Base-by-base conservation (phyloP, 768 basidiomycete species). In the Peribolospora baueri region DNA sequence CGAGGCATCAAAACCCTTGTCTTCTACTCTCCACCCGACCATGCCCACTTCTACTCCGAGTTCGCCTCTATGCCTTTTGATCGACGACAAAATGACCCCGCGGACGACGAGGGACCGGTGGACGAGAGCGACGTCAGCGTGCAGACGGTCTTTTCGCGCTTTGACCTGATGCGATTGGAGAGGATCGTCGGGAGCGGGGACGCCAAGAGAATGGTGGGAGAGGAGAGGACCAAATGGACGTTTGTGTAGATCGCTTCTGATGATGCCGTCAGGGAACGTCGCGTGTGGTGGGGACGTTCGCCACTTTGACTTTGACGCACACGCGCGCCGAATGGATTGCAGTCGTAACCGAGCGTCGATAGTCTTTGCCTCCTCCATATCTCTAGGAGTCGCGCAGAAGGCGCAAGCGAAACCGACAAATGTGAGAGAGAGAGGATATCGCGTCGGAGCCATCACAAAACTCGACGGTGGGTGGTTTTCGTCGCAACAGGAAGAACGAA, bases 41-140 rank as follows among this genome's bases (percentile, higher is more conserved):
- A 95, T 65, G 75, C 86, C 1, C 78, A 82, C 62, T 97, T 87
- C 69, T 95, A 91, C 68, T 77, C 84, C 0, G 93, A 97, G 65
- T 74, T 86, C 58, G 66, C 95, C 51, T 78, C 80, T 9, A 90
- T 79, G 65, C 90, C 91, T 0, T 97, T 95, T 75, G 51, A 66
- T n/a, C 54, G 60, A 3, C 62, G 63, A 1, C 57, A 63, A 47
- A 56, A 49, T 6, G 55, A 57, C 48, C 51, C 46, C 38, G 49
- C 36, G 36, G 50, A 39, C 3, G 50, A 5, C 45, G 85, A 85
- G 53, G 78, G 82, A 11, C 84, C 76, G 6, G 81, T 93, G n/a
- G 87, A 93, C 49, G 70, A 78, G 10, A 74, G 75, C 5, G 91
- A 97, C 65, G 76, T 97, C n/a, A 80, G 76, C 5, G 81, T 79